Conservation (phyloP, 805 yeast species). For the Candida ponderosae region DNA sequence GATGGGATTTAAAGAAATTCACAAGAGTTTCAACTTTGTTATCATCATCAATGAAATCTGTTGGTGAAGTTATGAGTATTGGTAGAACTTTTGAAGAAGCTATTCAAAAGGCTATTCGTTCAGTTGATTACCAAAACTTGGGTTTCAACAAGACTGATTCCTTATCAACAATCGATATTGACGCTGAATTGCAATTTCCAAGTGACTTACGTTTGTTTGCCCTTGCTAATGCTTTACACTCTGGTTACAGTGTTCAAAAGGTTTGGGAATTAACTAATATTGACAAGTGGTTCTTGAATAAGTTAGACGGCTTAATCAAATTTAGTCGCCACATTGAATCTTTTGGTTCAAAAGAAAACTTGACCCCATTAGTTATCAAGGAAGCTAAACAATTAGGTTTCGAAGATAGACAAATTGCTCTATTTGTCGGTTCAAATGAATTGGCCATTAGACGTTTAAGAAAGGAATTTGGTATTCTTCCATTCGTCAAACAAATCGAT, state of each 20-base stretch:
- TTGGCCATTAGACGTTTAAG: constrained; percentile 86
- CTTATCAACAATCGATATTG: constrained; percentile 86
- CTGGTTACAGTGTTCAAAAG: constrained; percentile 86
- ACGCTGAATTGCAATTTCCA: constrained; percentile 89
- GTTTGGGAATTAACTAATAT: constrained; percentile 88
- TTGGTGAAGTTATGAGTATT: constrained; percentile 97
- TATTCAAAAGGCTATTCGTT: constrained; percentile 93
- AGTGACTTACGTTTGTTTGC: constrained; percentile 97
- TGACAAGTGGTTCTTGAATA: constrained; percentile 94
- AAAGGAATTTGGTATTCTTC: constrained; percentile 77
- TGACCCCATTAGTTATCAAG: constrained; percentile 57
- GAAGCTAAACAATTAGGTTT: constrained; percentile 96
- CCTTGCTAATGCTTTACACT: constrained; percentile 85
- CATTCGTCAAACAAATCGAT: constrained; percentile 94
- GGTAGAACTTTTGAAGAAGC: constrained; percentile 98
- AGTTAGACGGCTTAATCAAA: constrained; percentile 65
- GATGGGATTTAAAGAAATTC: constrained; percentile 97
- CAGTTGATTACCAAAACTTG: constrained; percentile 90
- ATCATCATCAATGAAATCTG: constrained; percentile 95
- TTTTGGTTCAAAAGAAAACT: constrained; percentile 43
- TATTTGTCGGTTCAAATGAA: constrained; percentile 81
- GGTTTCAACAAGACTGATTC: constrained; percentile 77
- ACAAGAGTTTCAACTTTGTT: constrained; percentile 83
- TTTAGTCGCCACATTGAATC: constrained; percentile 58
- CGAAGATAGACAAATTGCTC: constrained; percentile 94